Evolutionary conservation across 768 basidiomycete genomes (phyloP).

Genomic region (Mycena vitilis): DNA sequence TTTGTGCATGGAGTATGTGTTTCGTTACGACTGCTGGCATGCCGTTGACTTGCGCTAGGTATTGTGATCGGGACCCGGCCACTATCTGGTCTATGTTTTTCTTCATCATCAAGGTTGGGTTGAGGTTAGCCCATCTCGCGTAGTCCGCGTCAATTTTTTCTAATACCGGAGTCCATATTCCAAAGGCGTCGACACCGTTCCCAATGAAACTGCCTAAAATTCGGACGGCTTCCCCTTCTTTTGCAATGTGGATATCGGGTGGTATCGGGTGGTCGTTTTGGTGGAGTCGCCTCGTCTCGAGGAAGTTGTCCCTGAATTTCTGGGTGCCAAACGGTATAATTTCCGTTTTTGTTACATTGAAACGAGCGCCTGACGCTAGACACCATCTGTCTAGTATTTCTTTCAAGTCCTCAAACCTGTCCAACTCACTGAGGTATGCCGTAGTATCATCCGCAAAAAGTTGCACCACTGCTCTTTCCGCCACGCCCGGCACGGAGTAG

Average conservation of each 20-base stretch:
- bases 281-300: conserved; percentile 8
- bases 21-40: conserved; percentile 42
- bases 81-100: conserved; percentile 3
- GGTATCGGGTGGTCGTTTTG: conserved; percentile 23
- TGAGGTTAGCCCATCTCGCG: neutral
- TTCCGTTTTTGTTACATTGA: conserved; percentile 44
- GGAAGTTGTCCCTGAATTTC: conserved; percentile 23
- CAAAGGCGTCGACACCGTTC: conserved; percentile 6
- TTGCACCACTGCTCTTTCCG: neutral
- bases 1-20: neutral
- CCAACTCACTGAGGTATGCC: neutral
- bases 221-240: neutral
- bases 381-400: conserved; percentile 39
- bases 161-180: conserved; percentile 28
- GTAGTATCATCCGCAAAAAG: conserved; percentile 6
- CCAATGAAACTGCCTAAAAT: conserved; percentile 5
- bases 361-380: conserved; percentile 39
- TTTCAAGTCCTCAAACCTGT: conserved; percentile 37
- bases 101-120: neutral
- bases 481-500: conserved; percentile 26
- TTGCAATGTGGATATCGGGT: neutral
- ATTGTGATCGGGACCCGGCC: conserved; percentile 49
- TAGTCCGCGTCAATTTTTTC: conserved; percentile 29
- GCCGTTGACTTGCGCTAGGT: conserved; percentile 29
- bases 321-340: conserved; percentile 40